Conservation (phyloP, 2,329 filamentous ascomycete genomes). For the Fusarium temperatum region DNA sequence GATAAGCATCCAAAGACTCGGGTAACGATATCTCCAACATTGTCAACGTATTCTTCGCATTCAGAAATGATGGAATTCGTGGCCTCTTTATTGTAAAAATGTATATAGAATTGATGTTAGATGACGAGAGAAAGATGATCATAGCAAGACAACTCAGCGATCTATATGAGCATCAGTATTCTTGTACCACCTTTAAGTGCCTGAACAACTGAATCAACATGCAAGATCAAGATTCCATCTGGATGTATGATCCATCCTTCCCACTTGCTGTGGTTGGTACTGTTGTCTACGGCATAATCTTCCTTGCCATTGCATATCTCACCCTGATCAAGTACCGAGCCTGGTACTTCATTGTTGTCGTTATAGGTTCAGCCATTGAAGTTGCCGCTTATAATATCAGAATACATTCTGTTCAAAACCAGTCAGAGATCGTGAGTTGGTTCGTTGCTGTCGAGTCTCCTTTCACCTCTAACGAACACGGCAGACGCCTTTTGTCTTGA, state of each 20-base stretch:
- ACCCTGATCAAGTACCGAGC: slow-evolving; percentile 53
- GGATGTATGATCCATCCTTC: slow-evolving; percentile 56
- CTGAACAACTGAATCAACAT: slow-evolving; percentile 21
- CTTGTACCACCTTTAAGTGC: neutral
- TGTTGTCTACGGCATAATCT: slow-evolving; percentile 52
- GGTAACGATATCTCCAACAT: neutral
- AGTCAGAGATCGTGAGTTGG: slow-evolving; percentile 46
- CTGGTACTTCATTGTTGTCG: slow-evolving; percentile 55
- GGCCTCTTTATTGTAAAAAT: neutral
- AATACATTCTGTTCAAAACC: slow-evolving; percentile 48
- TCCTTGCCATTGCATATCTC: slow-evolving; percentile 50
- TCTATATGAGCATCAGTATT: neutral
- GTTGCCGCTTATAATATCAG: slow-evolving; percentile 54
- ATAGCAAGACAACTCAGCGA: neutral
- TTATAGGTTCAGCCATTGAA: slow-evolving; percentile 53
- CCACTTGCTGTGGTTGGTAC: slow-evolving; percentile 54
- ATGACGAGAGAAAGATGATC: neutral
- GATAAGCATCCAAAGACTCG: neutral
- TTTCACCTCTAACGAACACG: neutral
- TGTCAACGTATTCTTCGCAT: slow-evolving; percentile 29
- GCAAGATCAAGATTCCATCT: slow-evolving; percentile 46
- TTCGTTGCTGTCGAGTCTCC: neutral
- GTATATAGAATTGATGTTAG: slow-evolving; percentile 3
- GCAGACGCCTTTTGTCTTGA: slow-evolving; percentile 51
- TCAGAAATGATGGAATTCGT: slow-evolving; percentile 17